Base-by-base conservation (phyloP, 805 yeast species). In the Candida sanyiensis region DNA sequence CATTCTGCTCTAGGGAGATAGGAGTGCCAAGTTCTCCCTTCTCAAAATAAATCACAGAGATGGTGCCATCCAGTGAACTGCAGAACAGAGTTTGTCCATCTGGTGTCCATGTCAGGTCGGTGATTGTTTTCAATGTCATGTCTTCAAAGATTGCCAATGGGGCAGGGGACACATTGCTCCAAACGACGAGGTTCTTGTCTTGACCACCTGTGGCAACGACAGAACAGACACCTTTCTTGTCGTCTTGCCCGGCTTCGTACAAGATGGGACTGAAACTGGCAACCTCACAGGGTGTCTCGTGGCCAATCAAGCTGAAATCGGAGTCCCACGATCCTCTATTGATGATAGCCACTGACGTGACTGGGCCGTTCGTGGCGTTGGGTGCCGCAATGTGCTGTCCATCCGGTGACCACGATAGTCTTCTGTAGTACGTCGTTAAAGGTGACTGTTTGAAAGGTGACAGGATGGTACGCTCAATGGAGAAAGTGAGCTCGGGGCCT, bases 141-240 rank as follows among this genome's bases (percentile, higher is more conserved):
- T 89, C 94, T 28, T 75, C 75, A 1, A 89, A 85, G 7, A 88
- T 85, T 10, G 84, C 71, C 35, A 93, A 59, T 1, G 98, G 97
- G 35, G 85, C 69, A 5, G 88, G 73, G 37, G 70, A 70, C 2
- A 74, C 62, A 0, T 96, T 90, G 52, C 79, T 80, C 98, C 98
- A 90, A 6, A 90, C 67, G 0, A 88, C 95, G 27, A 93, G 61
- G 1, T 88, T 74, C 52, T 85, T 79, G 60, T 90, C 98, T 61
- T 90, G 97, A 9, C 97, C 97, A 11, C 90, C 96, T 21, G 96
- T 83, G 2, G 97, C 96, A n/a, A 90, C 67, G 1, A 90, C 74
- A 0, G 96, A 81, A 7, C 83, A 69, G 37, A 71, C 63, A 10
- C 69, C 62, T 40, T 57, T 42, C 37, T 46, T 34, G 25, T 39